phyloP scores from a whole-genome alignment of 441 rosid genomes.

The Adansonia grandidieri region DNA sequence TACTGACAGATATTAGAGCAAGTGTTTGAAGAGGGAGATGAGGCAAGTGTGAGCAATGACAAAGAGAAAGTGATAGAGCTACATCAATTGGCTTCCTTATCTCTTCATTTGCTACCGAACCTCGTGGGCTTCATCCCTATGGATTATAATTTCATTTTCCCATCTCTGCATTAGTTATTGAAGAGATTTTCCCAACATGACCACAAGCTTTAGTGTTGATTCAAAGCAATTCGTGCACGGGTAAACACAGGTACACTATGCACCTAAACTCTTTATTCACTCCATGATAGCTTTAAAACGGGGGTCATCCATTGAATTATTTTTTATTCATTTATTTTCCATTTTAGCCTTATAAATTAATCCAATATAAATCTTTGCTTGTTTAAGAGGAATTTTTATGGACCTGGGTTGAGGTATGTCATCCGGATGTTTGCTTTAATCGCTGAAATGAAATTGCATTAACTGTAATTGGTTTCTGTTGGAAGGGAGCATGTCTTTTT shows the following conservation, averaged over 20 bases:
- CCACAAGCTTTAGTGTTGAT: no score
- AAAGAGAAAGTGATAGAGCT: background rate
- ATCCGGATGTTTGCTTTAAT: background rate
- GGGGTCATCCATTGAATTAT: background rate
- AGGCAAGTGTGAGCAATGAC: background rate
- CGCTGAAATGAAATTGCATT: no score
- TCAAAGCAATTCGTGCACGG: no score
- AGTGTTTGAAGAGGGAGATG: background rate
- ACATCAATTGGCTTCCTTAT: background rate
- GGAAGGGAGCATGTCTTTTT: no score
- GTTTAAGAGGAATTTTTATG: no score
- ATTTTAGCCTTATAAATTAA: background rate
- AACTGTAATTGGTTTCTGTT: no score
- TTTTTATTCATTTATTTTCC: background rate
- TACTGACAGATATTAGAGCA: background rate
- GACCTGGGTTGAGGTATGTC: no score
- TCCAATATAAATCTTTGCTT: background rate
- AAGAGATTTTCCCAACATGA: no score
- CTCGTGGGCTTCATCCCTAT: background rate
- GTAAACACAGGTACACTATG: no score
- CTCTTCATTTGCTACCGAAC: background rate
- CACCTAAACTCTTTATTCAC: no score
- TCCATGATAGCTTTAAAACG: background rate
- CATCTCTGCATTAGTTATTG: background rate
- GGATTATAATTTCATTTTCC: background rate